A percentile compares a stretch with the other conserved stretches of the same genome.
These are phyloP conservation scores for Eimeria acervulina DNA, from an alignment of 169 alveolate genomes.

Conservation along the genomic window DNA sequence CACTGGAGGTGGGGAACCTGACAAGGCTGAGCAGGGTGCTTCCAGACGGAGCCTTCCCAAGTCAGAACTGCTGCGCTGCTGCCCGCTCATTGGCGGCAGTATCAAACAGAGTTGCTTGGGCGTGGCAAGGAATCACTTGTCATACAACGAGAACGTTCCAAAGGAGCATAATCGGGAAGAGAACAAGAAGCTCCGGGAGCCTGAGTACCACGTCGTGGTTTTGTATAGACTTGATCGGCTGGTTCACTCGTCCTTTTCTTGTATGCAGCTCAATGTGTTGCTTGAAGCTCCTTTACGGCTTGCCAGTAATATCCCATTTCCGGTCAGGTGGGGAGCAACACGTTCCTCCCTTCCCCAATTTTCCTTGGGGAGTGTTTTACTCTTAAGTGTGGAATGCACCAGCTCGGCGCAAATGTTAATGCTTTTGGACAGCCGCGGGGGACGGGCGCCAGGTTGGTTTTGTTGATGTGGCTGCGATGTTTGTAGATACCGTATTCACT, in stretches of 20 bases:
- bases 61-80: slow-evolving; percentile 46
- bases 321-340: slow-evolving; percentile 31
- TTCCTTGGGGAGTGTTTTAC: not conserved
- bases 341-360: not conserved
- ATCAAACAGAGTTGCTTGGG: not conserved
- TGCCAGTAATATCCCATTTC: slow-evolving; percentile 70
- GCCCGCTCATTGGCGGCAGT: slow-evolving; percentile 18
- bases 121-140: not conserved
- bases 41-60: not conserved
- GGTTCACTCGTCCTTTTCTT: slow-evolving; percentile 57
- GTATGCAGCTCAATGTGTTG: slow-evolving; percentile 70
- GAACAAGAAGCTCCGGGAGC: not conserved
- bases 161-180: not conserved
- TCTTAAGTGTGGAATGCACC: not conserved
- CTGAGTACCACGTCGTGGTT: slow-evolving; percentile 54
- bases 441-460: not conserved
- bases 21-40: not conserved
- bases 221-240: slow-evolving; percentile 47
- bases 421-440: not conserved
- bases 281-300: slow-evolving; percentile 78
- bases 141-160: not conserved
- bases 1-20: not conserved
- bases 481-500: slow-evolving; percentile 29
- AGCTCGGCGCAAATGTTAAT: not conserved
- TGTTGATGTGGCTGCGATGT: not conserved